These are phyloP conservation scores for Fraxinus greggii DNA, from an alignment of 305 asterid species.

Conservation along the genomic window DNA sequence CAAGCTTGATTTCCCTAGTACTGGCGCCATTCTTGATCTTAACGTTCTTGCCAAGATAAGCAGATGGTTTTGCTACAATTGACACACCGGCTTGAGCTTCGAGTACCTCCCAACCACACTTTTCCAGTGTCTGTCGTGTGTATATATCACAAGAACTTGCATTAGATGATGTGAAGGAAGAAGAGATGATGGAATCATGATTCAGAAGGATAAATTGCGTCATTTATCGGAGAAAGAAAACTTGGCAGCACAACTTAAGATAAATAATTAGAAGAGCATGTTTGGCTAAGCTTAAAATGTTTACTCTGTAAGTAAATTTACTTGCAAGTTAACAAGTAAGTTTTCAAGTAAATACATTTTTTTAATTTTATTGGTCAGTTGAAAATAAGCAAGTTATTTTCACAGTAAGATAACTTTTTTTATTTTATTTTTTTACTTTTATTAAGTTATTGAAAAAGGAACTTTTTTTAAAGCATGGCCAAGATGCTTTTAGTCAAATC, in stretches of 20 bases:
- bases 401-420: neutral
- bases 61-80: constrained; percentile 73
- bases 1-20: constrained; percentile 48
- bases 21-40: constrained; percentile 32
- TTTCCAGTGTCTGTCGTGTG: constrained; percentile 58
- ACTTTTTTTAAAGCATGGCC: neutral
- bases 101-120: constrained; percentile 83
- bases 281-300: neutral
- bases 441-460: neutral
- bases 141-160: constrained; percentile 15
- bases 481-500: neutral
- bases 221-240: neutral
- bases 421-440: neutral
- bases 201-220: neutral
- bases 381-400: neutral
- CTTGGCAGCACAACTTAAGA: neutral
- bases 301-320: neutral
- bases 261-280: neutral
- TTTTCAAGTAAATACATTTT: neutral
- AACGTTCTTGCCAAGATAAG: constrained; percentile 67
- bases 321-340: neutral
- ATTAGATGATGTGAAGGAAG: constrained; percentile 6
- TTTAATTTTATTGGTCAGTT: neutral
- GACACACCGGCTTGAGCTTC: constrained; percentile 82
- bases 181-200: neutral